phyloP scores from a whole-genome alignment of 345 rosid species.

The Rubroshorea leprosula region DNA sequence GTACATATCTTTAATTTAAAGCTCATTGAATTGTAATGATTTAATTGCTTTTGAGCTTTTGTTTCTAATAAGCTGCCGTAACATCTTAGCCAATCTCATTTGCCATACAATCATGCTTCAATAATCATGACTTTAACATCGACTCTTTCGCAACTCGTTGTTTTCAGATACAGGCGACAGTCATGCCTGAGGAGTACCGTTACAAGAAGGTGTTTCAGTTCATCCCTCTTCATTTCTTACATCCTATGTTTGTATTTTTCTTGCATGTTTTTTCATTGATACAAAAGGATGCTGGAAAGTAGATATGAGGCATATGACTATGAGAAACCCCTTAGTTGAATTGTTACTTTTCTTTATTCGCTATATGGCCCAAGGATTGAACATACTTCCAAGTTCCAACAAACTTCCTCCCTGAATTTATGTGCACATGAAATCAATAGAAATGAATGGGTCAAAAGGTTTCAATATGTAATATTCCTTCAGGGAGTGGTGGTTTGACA shows the following conservation, averaged over 20 bases:
- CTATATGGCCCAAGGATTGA: not conserved
- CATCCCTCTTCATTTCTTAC: slow-evolving; percentile 4
- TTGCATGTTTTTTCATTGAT: not conserved
- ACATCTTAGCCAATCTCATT: not conserved
- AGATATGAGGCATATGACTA: not conserved
- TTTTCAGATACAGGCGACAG: slow-evolving; percentile 70
- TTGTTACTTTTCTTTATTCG: not conserved
- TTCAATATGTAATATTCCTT: too few species aligned
- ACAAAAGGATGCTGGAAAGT: too few species aligned
- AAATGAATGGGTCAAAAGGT: too few species aligned
- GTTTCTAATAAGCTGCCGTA: not conserved
- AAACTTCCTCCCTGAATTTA: too few species aligned
- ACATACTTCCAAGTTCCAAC: too few species aligned
- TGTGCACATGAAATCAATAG: too few species aligned
- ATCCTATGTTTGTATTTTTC: not conserved
- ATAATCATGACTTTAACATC: not conserved
- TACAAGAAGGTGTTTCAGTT: slow-evolving; percentile 55
- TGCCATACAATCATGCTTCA: too few species aligned
- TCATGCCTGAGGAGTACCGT: slow-evolving; percentile 88
- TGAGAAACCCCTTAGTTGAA: not conserved
- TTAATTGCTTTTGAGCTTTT: not conserved
- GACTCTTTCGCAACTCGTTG: not conserved
- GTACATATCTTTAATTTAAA: slow-evolving; percentile 32
- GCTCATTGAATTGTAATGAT: slow-evolving; percentile 1
- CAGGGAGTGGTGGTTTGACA: too few species aligned